These are phyloP conservation scores for Tritrichomonas musculus DNA, from an alignment of 208 protist species.

Conservation along the genomic window DNA sequence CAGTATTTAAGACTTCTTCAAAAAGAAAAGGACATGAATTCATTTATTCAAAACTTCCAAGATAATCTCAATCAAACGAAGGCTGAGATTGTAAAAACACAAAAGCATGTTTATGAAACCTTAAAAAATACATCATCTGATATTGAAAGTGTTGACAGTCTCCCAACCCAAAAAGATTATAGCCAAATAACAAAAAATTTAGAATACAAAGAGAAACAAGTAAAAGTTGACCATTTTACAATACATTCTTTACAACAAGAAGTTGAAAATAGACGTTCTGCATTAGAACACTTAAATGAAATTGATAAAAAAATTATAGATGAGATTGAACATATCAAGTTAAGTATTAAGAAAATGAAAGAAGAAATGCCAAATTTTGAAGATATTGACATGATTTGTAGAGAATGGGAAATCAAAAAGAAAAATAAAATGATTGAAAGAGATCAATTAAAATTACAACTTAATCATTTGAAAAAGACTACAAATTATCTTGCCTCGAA, in stretches of 20 bases:
- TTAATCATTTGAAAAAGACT: background rate
- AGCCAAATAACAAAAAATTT: background rate
- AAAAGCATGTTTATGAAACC: background rate
- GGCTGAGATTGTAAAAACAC: background rate
- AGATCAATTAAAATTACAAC: background rate
- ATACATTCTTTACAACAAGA: background rate
- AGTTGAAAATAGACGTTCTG: background rate
- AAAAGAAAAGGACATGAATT: constrained; percentile 14
- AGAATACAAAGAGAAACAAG: background rate
- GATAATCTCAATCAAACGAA: background rate
- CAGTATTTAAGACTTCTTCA: background rate
- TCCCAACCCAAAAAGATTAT: background rate
- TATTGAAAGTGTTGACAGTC: background rate
- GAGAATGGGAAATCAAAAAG: background rate
- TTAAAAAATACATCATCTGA: background rate
- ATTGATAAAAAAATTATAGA: background rate
- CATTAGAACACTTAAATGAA: background rate
- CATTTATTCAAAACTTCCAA: background rate
- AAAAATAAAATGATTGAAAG: background rate
- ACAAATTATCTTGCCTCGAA: background rate
- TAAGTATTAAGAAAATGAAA: background rate
- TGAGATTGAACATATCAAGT: background rate
- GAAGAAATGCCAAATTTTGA: background rate
- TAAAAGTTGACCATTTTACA: background rate
- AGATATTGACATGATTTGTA: background rate